A percentile compares a stretch with the other conserved stretches of the same genome.
These are phyloP conservation scores for Lichtheimia ramosa DNA, from an alignment of 371 early-diverging fungal species.

Conservation along the genomic window DNA sequence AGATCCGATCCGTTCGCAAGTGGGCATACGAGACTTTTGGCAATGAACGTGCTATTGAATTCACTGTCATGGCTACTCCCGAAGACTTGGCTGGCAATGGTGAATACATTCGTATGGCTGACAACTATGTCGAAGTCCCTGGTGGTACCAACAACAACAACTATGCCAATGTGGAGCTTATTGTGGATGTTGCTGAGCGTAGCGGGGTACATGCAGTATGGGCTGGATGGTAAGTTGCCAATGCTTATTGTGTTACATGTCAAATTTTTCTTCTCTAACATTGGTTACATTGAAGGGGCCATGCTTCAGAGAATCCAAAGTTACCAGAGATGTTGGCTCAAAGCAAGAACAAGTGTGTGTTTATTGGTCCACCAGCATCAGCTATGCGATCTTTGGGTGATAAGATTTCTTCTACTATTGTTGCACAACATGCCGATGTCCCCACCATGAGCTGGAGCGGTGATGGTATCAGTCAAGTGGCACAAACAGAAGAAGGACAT, in stretches of 20 bases:
- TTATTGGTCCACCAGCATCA: slow-evolving; percentile 98
- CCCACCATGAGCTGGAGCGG: slow-evolving; percentile 97
- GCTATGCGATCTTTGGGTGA: slow-evolving; percentile 98
- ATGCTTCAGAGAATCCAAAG: slow-evolving; percentile 97
- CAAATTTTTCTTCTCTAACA: background rate
- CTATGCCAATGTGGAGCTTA: slow-evolving; percentile 97
- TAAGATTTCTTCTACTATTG: slow-evolving; percentile 98
- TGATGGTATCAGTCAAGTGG: slow-evolving; percentile 76
- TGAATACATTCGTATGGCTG: slow-evolving; percentile 98
- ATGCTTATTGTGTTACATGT: background rate
- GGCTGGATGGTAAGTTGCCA: slow-evolving; percentile 65
- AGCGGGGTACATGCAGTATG: slow-evolving; percentile 86
- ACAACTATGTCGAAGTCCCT: slow-evolving; percentile 96
- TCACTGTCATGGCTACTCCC: slow-evolving; percentile 98
- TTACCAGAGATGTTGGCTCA: slow-evolving; percentile 89
- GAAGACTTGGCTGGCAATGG: slow-evolving; percentile 97
- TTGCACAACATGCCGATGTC: slow-evolving; percentile 95
- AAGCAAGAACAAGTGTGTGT: slow-evolving; percentile 81
- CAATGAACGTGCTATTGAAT: slow-evolving; percentile 92
- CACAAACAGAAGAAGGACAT: slow-evolving; percentile 65
- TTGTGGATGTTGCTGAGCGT: slow-evolving; percentile 96
- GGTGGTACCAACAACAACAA: slow-evolving; percentile 97
- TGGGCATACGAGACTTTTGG: slow-evolving; percentile 99
- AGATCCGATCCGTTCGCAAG: slow-evolving; percentile 96
- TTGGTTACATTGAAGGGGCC: slow-evolving; percentile 85